Evolutionary conservation across 1,284 basidiomycete species (phyloP).

Genomic region (Ceratobasidium sp.): DNA sequence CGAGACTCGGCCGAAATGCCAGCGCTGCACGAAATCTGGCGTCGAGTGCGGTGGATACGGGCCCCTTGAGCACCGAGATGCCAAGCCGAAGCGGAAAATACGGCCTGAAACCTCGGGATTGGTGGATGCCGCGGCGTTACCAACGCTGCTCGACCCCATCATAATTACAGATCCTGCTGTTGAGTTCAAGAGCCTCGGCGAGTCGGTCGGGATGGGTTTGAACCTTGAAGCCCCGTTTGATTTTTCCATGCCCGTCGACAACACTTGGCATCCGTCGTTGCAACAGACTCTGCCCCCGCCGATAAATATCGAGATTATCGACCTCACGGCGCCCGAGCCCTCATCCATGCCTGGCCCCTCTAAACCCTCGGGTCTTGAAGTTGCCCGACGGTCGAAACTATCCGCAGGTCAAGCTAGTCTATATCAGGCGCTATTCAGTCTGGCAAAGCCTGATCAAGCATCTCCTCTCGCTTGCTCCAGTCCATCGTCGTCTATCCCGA

Average conservation of each 20-base stretch:
- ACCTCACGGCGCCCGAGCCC: not conserved
- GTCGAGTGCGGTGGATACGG: not conserved
- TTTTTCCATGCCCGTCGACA: no score
- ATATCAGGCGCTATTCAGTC: constrained; percentile 15
- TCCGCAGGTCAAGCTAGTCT: constrained; percentile 32
- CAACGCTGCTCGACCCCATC: no score
- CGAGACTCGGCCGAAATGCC: not conserved
- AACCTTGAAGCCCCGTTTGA: no score
- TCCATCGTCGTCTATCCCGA: not conserved
- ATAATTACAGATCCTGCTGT: no score
- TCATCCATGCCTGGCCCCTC: not conserved
- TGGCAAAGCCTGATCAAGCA: not conserved
- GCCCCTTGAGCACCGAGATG: no score
- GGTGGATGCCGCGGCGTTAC: no score
- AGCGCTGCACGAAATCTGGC: not conserved
- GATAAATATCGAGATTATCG: not conserved
- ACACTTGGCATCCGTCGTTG: no score
- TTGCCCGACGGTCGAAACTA: not conserved
- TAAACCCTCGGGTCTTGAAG: not conserved
- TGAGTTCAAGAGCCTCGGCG: not conserved
- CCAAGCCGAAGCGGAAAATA: not conserved
- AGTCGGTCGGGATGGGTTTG: no score
- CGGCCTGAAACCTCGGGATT: not conserved
- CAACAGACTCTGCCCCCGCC: no score
- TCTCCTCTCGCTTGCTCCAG: not conserved